Evolutionary conservation across 1,284 basidiomycete species (phyloP), one percentile per base, ranked within the genome.

Genomic region (Naganishia sp.): DNA sequence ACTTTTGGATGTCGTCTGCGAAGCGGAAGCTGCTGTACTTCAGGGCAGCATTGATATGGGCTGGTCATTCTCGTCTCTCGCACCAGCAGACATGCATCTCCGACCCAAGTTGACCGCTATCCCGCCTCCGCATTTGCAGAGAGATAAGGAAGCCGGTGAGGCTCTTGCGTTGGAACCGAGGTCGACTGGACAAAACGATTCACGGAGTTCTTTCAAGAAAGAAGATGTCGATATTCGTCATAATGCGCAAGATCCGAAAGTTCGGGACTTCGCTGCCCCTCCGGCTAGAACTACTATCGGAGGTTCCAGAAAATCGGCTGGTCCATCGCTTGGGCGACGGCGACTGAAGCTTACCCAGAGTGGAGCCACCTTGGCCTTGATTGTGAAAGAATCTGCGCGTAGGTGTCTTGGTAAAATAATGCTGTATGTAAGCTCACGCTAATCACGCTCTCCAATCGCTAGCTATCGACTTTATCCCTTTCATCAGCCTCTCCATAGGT

Each of bases 381-480:
- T 61, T 2, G 35, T 61, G 3, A 61, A 61, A 41, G 58, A 61
- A 51, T 41, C 47, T 3, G 39, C 58, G 47, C 58, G 58, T 61
- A 28, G n/a, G 47, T 51, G 45, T 13, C 15, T n/a, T 17, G 13
- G n/a, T 11, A 21, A 9, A 25, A 2, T 52, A 13, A 17, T 15
- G 28, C 23, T 46, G 28, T 28, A 28, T 28, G 28, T 28, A 2
- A 23, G 15, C n/a, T 23, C 10, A 54, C 51, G 17, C 31, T 32
- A 57, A 28, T 31, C 28, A 46, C 25, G 13, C 13, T 17, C 1
- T 51, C 15, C 21, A 11, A 6, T 42, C 39, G 18, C 13, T 31
- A 61, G 58, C 58, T 42, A 61, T 61, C 39, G 58, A 61, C 9
- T 61, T 61, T 11, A 61, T 61, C 9, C 35, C 58, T 10, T 61